These are phyloP conservation scores for Nidularia pulvinata DNA, from an alignment of 768 basidiomycete genomes.

Conservation along the genomic window DNA sequence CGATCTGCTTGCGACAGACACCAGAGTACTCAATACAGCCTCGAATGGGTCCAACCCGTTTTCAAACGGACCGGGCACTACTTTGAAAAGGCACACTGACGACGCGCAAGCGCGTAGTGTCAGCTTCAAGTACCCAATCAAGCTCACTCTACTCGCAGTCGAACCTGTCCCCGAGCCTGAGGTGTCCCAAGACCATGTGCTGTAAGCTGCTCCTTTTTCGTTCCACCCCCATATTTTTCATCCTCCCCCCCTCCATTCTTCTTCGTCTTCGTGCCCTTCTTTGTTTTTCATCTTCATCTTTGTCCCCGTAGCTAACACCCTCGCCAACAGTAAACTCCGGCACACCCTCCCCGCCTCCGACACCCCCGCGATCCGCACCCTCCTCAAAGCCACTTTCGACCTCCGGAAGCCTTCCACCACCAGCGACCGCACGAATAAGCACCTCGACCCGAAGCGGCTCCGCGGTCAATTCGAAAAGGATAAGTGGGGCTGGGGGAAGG, in stretches of 20 bases:
- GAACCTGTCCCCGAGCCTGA: constrained; percentile 21
- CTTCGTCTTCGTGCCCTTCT: not conserved
- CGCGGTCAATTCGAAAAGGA: not conserved
- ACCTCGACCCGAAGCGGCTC: constrained; percentile 15
- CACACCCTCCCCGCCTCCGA: constrained; percentile 10
- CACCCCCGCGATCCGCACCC: constrained; percentile 3
- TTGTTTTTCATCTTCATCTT: not conserved
- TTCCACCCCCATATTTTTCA: not conserved
- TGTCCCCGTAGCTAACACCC: constrained; percentile 2
- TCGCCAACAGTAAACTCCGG: constrained; percentile 19
- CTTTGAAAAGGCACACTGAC: not conserved
- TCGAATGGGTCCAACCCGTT: not conserved
- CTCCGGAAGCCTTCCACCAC: constrained; percentile 2
- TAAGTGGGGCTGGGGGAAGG: constrained; percentile 4
- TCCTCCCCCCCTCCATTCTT: not conserved
- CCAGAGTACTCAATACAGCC: too few relatives aligned
- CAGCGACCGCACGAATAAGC: constrained; percentile 8
- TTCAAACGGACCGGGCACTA: not conserved
- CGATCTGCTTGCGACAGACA: too few relatives aligned
- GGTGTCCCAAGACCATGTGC: constrained; percentile 28
- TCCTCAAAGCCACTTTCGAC: constrained; percentile 13
- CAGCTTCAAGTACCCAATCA: not conserved
- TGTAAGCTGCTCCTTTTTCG: constrained; percentile 28
- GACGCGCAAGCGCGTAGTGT: not conserved
- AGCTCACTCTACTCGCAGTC: not conserved